Percentiles rank a stretch among this genome's conserved stretches.
phyloP scores from a whole-genome alignment of 1,139 yeast species.

The Nadsonia commutata region DNA sequence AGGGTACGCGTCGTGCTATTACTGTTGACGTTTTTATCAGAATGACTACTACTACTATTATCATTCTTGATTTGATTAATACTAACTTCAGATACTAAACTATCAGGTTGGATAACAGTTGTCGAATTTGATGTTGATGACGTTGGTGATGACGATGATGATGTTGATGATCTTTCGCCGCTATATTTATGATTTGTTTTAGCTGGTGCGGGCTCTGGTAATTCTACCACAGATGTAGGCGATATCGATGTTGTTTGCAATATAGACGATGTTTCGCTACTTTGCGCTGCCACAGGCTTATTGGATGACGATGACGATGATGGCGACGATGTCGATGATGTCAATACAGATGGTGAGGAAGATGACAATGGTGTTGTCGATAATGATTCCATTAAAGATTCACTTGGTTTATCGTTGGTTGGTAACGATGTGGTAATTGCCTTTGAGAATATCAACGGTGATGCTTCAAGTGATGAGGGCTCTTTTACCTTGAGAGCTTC shows the following conservation, averaged over 20 bases:
- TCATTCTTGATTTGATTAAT: not conserved
- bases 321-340: not conserved
- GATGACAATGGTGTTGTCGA: slow-evolving; percentile 11
- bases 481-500: not conserved
- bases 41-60: not conserved
- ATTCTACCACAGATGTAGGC: slow-evolving; percentile 9
- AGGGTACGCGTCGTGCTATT: slow-evolving; percentile 6
- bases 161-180: not conserved
- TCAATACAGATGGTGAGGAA: slow-evolving; percentile 3
- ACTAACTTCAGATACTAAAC: not conserved
- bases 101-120: too few relatives aligned
- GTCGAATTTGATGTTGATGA: slow-evolving; percentile 5
- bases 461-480: not conserved
- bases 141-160: slow-evolving; percentile 4
- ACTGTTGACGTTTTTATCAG: not conserved
- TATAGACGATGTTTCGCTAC: too few relatives aligned
- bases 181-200: not conserved
- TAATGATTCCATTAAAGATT: slow-evolving; percentile 6
- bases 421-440: not conserved
- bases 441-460: not conserved
- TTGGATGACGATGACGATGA: too few relatives aligned
- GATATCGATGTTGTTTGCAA: slow-evolving; percentile 2
- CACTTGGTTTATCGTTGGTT: not conserved
- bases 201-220: slow-evolving; percentile 6
- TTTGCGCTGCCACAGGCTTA: too few relatives aligned